Evolutionary conservation across 345 rosid genomes (phyloP).

Genomic region (Brassica nigra): DNA sequence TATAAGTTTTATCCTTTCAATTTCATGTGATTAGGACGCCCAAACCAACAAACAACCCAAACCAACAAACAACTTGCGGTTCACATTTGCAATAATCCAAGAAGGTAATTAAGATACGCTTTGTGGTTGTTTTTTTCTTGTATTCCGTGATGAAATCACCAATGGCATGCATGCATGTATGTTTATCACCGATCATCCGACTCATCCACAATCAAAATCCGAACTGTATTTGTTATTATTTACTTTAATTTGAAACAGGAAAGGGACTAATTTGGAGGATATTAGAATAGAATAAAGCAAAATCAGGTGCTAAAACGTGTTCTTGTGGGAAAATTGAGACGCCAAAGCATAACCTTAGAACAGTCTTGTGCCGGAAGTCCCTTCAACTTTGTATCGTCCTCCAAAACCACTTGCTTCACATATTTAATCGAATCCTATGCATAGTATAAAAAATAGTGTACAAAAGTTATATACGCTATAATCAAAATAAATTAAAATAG

Average conservation of each 20-base stretch:
- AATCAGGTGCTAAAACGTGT: constrained; percentile 34
- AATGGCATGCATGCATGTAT: not conserved
- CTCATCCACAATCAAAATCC: not conserved
- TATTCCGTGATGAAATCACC: not conserved
- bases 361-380: constrained; percentile 75
- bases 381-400: constrained; percentile 75
- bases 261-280: constrained; percentile 21
- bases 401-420: constrained; percentile 77
- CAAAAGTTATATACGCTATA: not conserved
- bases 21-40: not conserved
- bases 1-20: not conserved
- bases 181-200: constrained; percentile 3
- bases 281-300: constrained; percentile 22
- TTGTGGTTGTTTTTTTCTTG: not conserved
- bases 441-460: not conserved
- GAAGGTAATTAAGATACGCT: not conserved
- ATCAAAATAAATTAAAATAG: not conserved
- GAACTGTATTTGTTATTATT: not conserved
- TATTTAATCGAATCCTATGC: constrained; percentile 81
- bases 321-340: constrained; percentile 48
- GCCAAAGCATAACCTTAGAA: constrained; percentile 90
- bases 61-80: not conserved
- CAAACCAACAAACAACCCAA: not conserved
- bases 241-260: not conserved
- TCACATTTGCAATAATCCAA: not conserved